phyloP scores from a whole-genome alignment of 768 basidiomycete genomes.

The Podaxis carcinomalis region DNA sequence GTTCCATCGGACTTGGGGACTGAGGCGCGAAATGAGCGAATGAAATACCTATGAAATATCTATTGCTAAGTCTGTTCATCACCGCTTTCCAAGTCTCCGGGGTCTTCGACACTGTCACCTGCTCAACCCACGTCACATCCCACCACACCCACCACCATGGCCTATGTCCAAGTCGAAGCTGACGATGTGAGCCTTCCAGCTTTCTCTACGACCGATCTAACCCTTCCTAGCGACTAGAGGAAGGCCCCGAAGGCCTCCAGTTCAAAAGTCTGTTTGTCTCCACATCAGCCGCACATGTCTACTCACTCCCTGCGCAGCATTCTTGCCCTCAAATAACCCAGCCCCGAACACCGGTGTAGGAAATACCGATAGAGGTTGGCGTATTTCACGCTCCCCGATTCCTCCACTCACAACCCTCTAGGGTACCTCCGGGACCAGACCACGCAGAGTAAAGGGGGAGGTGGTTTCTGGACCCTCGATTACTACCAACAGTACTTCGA shows the following conservation, averaged over 20 bases:
- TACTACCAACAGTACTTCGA: conserved; percentile 90
- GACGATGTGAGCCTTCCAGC: conserved; percentile 52
- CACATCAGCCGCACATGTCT: not conserved
- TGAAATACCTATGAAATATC: not conserved
- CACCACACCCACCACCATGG: conserved; percentile 37
- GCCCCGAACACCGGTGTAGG: conserved; percentile 32
- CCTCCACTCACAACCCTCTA: conserved; percentile 21
- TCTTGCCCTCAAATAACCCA: conserved; percentile 44
- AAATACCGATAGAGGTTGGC: conserved; percentile 50
- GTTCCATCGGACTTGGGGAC: not conserved
- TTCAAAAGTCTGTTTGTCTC: conserved; percentile 52
- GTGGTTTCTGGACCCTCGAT: conserved; percentile 77
- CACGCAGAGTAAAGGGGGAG: conserved; percentile 36
- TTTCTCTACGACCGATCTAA: not conserved
- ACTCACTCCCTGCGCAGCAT: conserved; percentile 35
- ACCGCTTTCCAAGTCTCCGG: not conserved
- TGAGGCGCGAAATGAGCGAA: not conserved
- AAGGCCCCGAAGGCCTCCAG: conserved; percentile 65
- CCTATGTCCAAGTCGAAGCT: conserved; percentile 67
- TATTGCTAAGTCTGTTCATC: not conserved
- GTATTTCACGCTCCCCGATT: too few relatives aligned
- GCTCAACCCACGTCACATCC: not conserved
- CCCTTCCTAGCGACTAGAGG: conserved; percentile 39
- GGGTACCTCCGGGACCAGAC: conserved; percentile 63
- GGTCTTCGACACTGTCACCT: not conserved